Evolutionary conservation across 2,329 filamentous ascomycete genomes (phyloP), one percentile per base, ranked within the genome.

Genomic region (Macrophomina phaseolina): DNA sequence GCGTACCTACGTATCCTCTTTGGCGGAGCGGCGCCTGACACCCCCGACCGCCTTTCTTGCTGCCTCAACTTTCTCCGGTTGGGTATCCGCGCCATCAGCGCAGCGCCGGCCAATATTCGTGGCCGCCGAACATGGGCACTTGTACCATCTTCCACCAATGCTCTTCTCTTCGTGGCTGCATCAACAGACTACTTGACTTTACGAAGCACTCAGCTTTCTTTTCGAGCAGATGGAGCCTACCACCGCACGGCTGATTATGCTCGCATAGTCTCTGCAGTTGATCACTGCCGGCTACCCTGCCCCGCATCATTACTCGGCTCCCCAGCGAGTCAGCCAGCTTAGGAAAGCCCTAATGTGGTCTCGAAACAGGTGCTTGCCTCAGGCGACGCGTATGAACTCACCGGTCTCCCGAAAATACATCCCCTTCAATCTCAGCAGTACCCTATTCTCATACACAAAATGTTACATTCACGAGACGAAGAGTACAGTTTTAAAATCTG

Each of bases 31-130:
- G 55, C 55, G 42, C 40, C 60, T 52, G 34, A 30, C 34, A 60
- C 34, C 14, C 32, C 64, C 64, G 53, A 60, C 52, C 52, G 51
- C 63, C 58, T 62, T 49, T 48, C 42, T 49, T 49, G 32, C 58
- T 62, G 58, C 58, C 45, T 48, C 56, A 38, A 30, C 58, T 48
- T 4, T 23, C 52, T 18, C 34, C 58, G 45, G 58, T 49, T 14
- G 40, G 40, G 55, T 40, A 60, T 9, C 55, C 40, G 55, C 55
- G 28, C 55, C 55, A 60, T 5, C 42, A 46, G 28, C 55, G 55
- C 55, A 60, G 5, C 6, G 18, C 28, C 58, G 14, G 28, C 34
- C 1, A 16, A 8, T 34, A 60, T 12, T 38, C 58, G 42, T 60
- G 40, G 56, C 56, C 56, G 56, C 40, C 5, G 42, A n/a, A 16